phyloP scores from a whole-genome alignment of 2,329 filamentous ascomycete species.

The Aureobasidium sp. region DNA sequence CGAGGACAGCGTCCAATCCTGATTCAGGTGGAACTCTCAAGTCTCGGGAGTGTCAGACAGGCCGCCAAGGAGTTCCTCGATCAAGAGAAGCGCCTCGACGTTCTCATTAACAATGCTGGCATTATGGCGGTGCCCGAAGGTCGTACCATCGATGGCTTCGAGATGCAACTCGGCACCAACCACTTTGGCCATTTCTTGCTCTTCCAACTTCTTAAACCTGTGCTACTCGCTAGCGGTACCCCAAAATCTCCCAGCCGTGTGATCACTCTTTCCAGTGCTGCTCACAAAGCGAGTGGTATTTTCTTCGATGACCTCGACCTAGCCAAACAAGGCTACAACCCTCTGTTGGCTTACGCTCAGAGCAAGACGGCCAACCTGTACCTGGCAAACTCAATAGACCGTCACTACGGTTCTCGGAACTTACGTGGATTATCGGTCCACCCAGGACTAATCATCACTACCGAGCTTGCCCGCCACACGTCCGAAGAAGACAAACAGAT shows the following conservation, averaged over 20 bases:
- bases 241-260: constrained; percentile 38
- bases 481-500: constrained; percentile 15
- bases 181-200: constrained; percentile 48
- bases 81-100: constrained; percentile 27
- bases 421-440: constrained; percentile 39
- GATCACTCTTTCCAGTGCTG: constrained; percentile 37
- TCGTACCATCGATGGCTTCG: constrained; percentile 39
- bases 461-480: constrained; percentile 15
- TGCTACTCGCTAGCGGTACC: constrained; percentile 33
- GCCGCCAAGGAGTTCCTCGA: constrained; percentile 26
- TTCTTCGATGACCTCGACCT: constrained; percentile 28
- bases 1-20: constrained; percentile 16
- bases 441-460: constrained; percentile 36
- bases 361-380: constrained; percentile 46
- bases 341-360: constrained; percentile 35
- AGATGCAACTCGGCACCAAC: constrained; percentile 46
- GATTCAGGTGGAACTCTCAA: constrained; percentile 26
- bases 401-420: constrained; percentile 36
- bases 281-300: constrained; percentile 19
- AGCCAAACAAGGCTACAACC: constrained; percentile 18
- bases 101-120: constrained; percentile 38
- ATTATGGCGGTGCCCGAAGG: constrained; percentile 33
- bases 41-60: constrained; percentile 24
- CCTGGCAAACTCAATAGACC: constrained; percentile 45
- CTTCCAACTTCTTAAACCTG: constrained; percentile 40